Conservation (phyloP, 1,284 basidiomycete genomes). For the Pyrrhoderma lamaoense region DNA sequence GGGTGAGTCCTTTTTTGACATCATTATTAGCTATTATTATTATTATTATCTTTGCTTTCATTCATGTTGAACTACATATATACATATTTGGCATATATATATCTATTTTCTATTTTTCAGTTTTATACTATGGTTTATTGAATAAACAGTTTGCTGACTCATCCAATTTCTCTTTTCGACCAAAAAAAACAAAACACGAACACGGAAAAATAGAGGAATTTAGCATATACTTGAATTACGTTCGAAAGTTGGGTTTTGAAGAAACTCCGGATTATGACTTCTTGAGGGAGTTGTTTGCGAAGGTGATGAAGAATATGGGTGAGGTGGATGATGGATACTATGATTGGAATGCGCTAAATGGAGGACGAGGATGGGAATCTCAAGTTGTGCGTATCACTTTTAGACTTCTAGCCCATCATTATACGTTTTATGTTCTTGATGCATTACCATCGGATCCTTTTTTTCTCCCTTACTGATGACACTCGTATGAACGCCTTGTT, state of each 20-base stretch:
- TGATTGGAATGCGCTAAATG: slow-evolving; percentile 87
- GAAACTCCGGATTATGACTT: slow-evolving; percentile 97
- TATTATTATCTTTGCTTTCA: no score
- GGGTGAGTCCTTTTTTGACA: slow-evolving; percentile 39
- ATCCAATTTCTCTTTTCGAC: not conserved
- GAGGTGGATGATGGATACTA: slow-evolving; percentile 86
- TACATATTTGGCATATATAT: no score
- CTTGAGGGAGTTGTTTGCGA: slow-evolving; percentile 84
- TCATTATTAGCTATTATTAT: no score
- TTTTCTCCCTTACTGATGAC: no score
- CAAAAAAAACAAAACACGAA: no score
- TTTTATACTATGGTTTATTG: slow-evolving; percentile 5
- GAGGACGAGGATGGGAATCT: slow-evolving; percentile 92
- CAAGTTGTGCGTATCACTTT: slow-evolving; percentile 50
- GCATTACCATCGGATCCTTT: slow-evolving; percentile 5
- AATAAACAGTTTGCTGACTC: slow-evolving; percentile 4
- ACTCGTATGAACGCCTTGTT: no score
- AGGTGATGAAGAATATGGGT: slow-evolving; percentile 83
- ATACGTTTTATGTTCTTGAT: not conserved
- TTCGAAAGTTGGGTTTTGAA: slow-evolving; percentile 84
- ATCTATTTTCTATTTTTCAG: slow-evolving; percentile 6
- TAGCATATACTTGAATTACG: slow-evolving; percentile 83
- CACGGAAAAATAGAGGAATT: slow-evolving; percentile 87
- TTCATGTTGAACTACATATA: slow-evolving; percentile 2
- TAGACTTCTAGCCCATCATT: no score